Evolutionary conservation across 768 basidiomycete genomes (phyloP).

Genomic region (Boletus patriciae): DNA sequence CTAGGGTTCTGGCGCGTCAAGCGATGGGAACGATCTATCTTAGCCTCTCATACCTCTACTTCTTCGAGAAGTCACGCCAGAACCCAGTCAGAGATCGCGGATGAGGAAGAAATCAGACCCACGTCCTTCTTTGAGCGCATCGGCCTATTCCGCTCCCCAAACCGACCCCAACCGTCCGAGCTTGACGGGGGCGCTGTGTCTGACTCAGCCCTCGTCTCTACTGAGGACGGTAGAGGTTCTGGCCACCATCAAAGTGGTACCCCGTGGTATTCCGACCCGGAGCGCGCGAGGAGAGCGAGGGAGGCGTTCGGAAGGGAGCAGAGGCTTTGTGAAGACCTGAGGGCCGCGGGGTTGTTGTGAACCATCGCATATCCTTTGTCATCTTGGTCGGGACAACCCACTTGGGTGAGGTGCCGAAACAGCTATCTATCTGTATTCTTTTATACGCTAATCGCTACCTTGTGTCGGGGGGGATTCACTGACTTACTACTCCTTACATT

Average conservation of each 20-base stretch:
- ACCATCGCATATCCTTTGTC: conserved; percentile 3
- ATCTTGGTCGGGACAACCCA: background rate
- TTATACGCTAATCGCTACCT: conserved; percentile 24
- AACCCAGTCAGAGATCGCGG: conserved; percentile 28
- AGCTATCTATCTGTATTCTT: conserved; percentile 10
- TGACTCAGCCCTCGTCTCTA: conserved; percentile 13
- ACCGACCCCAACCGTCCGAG: conserved; percentile 14
- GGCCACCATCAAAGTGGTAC: conserved; percentile 33
- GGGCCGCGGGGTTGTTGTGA: conserved; percentile 64
- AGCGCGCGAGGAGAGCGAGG: conserved; percentile 43
- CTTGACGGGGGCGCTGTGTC: conserved; percentile 5
- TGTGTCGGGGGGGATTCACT: conserved; percentile 3
- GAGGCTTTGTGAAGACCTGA: conserved; percentile 57
- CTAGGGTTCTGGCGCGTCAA: conserved; percentile 90
- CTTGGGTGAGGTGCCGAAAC: background rate
- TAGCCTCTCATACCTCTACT: conserved; percentile 47
- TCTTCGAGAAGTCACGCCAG: conserved; percentile 36
- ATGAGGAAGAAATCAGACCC: conserved; percentile 26
- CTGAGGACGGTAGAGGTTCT: conserved; percentile 29
- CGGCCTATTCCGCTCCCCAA: conserved; percentile 17
- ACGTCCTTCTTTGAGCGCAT: conserved; percentile 32
- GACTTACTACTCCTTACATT: conserved; percentile 9
- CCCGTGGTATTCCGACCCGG: conserved; percentile 41
- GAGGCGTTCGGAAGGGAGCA: conserved; percentile 54
- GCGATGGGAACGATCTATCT: conserved; percentile 80